Evolutionary conservation across 2,329 filamentous ascomycete genomes (phyloP).

Genomic region (Fusarium foetens): DNA sequence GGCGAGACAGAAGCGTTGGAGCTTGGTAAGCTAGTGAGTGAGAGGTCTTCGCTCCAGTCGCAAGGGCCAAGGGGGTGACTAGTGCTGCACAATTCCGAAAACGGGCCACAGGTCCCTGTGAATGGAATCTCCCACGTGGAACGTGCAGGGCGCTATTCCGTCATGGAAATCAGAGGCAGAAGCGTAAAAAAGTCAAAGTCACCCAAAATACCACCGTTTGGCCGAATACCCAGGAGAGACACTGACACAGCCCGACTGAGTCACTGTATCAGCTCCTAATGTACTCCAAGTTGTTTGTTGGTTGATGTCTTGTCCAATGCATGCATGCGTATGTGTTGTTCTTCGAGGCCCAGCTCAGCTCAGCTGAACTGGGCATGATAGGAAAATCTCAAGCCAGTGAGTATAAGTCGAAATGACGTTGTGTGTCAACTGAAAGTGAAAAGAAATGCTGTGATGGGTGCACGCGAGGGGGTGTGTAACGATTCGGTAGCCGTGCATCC

Average conservation of each 20-base stretch:
- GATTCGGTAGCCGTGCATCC: conserved; percentile 34
- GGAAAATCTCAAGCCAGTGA: conserved; percentile 23
- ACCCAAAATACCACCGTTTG: conserved; percentile 37
- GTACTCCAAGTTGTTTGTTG: not conserved
- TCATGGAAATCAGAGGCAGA: conserved; percentile 31
- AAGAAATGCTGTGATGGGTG: conserved; percentile 18
- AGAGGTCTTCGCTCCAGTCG: conserved; percentile 5
- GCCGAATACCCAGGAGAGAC: conserved; percentile 24
- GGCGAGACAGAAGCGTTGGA: conserved; percentile 13
- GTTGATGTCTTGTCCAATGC: not conserved
- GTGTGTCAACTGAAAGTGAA: not conserved
- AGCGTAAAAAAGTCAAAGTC: conserved; percentile 36
- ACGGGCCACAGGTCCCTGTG: conserved; percentile 31
- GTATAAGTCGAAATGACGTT: conserved; percentile 27
- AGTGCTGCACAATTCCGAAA: conserved; percentile 45
- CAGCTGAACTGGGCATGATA: not conserved
- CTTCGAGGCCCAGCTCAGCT: conserved; percentile 28
- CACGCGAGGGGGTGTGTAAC: conserved; percentile 34
- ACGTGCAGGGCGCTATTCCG: conserved; percentile 45
- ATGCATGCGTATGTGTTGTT: conserved; percentile 13
- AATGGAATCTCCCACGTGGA: conserved; percentile 47
- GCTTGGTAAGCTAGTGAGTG: not conserved
- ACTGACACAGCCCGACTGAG: conserved; percentile 18
- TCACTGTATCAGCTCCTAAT: conserved; percentile 8
- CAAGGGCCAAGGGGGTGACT: conserved; percentile 20